Conservation (phyloP, 1,139 yeast genomes). For the Hansenula anomala region DNA sequence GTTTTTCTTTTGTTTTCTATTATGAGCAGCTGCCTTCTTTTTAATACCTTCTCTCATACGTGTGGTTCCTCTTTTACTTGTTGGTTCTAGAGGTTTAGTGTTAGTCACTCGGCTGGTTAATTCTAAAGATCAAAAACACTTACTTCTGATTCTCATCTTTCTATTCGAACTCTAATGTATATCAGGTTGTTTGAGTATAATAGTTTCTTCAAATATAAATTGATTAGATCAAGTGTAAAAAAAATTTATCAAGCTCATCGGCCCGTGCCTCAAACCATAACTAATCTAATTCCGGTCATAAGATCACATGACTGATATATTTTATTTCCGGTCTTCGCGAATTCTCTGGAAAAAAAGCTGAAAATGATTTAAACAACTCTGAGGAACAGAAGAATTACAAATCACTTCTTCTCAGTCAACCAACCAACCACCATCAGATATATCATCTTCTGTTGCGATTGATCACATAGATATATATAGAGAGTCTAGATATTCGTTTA, state of each 20-base stretch:
- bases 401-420: background rate
- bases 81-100: slow-evolving; percentile 48
- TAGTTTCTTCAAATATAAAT: background rate
- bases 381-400: too few species aligned
- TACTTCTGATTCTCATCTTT: slow-evolving; percentile 2
- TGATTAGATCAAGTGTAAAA: background rate
- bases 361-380: too few species aligned
- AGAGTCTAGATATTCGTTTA: slow-evolving; percentile 3
- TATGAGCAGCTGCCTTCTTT: slow-evolving; percentile 91
- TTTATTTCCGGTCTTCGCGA: background rate
- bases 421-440: background rate
- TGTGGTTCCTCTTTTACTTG: slow-evolving; percentile 82
- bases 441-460: background rate
- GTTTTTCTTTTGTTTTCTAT: slow-evolving; percentile 74
- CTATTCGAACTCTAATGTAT: background rate
- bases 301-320: background rate
- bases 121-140: slow-evolving; percentile 9
- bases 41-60: slow-evolving; percentile 94
- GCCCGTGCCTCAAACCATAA: slow-evolving; percentile 1
- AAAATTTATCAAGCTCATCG: slow-evolving; percentile 3
- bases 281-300: background rate
- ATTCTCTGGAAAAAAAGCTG: background rate
- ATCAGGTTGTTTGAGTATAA: background rate
- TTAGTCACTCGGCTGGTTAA: slow-evolving; percentile 4
- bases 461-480: background rate